These are phyloP conservation scores for Claviceps sp. DNA, from an alignment of 2,329 filamentous ascomycete genomes.

Conservation along the genomic window DNA sequence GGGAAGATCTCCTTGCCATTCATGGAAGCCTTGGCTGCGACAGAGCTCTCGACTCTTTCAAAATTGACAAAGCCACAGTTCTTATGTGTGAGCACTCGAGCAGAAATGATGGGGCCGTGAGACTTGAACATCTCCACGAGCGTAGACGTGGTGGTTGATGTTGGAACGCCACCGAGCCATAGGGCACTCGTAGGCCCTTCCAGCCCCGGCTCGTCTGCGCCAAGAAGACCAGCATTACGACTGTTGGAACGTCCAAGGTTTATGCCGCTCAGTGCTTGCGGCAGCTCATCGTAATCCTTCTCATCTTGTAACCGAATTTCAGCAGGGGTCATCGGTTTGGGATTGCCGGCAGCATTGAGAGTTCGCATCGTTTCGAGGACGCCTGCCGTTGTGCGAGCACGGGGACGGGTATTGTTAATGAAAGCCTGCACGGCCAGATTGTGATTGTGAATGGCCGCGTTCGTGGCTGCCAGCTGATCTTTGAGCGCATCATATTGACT, in stretches of 20 bases:
- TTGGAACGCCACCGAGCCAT: slow-evolving; percentile 95
- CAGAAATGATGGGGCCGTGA: slow-evolving; percentile 85
- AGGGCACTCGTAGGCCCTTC: slow-evolving; percentile 86
- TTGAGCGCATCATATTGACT: slow-evolving; percentile 48
- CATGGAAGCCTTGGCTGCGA: slow-evolving; percentile 73
- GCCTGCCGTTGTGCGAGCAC: slow-evolving; percentile 72
- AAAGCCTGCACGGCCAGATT: slow-evolving; percentile 90
- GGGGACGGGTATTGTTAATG: slow-evolving; percentile 71
- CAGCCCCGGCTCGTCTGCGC: slow-evolving; percentile 62
- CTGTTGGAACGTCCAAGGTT: slow-evolving; percentile 55
- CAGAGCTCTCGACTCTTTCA: slow-evolving; percentile 77
- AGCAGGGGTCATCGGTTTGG: slow-evolving; percentile 60
- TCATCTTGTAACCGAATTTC: slow-evolving; percentile 65
- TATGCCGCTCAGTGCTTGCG: slow-evolving; percentile 72
- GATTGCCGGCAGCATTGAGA: slow-evolving; percentile 52
- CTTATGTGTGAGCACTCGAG: slow-evolving; percentile 90
- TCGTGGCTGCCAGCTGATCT: slow-evolving; percentile 49
- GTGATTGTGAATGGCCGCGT: slow-evolving; percentile 70
- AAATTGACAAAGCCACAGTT: slow-evolving; percentile 99
- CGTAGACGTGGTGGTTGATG: slow-evolving; percentile 91
- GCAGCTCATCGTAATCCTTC: slow-evolving; percentile 65
- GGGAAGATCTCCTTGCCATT: slow-evolving; percentile 99
- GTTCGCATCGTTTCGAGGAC: slow-evolving; percentile 70
- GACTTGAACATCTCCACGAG: slow-evolving; percentile 87
- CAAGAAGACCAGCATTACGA: slow-evolving; percentile 53